phyloP scores from a whole-genome alignment of 306 rosid genomes.

The Citrullus colocynthis region DNA sequence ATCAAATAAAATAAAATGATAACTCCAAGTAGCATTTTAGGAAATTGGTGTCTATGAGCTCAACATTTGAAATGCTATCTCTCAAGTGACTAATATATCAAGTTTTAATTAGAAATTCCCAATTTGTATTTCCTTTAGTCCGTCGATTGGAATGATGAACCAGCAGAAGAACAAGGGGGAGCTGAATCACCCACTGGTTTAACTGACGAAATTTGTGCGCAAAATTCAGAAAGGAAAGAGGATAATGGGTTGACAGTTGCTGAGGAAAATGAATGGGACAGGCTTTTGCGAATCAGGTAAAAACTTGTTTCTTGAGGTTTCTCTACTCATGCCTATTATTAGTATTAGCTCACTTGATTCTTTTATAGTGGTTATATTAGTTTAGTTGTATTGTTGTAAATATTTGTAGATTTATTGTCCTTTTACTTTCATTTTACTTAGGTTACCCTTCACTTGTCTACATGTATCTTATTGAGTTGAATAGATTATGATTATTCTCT shows the following conservation, averaged over 20 bases:
- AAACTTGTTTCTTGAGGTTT: neutral
- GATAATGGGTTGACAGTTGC: conserved; percentile 35
- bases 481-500: too few species aligned
- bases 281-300: conserved; percentile 77
- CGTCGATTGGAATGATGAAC: conserved; percentile 93
- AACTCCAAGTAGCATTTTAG: neutral
- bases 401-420: too few species aligned
- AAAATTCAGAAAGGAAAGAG: conserved; percentile 64
- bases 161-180: conserved; percentile 64
- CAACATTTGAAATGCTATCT: neutral
- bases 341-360: neutral
- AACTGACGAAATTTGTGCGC: conserved; percentile 43
- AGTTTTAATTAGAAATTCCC: conserved; percentile 1
- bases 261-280: conserved; percentile 99
- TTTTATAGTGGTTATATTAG: too few species aligned
- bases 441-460: too few species aligned
- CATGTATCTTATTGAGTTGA: too few species aligned
- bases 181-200: conserved; percentile 64
- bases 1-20: neutral
- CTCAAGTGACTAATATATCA: neutral
- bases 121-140: conserved; percentile 32
- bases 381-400: too few species aligned
- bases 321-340: neutral
- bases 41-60: neutral
- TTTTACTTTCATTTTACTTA: too few species aligned